Conservation (phyloP, 192 early-diverging fungal genomes). For the Ambispora gerdemannii region DNA sequence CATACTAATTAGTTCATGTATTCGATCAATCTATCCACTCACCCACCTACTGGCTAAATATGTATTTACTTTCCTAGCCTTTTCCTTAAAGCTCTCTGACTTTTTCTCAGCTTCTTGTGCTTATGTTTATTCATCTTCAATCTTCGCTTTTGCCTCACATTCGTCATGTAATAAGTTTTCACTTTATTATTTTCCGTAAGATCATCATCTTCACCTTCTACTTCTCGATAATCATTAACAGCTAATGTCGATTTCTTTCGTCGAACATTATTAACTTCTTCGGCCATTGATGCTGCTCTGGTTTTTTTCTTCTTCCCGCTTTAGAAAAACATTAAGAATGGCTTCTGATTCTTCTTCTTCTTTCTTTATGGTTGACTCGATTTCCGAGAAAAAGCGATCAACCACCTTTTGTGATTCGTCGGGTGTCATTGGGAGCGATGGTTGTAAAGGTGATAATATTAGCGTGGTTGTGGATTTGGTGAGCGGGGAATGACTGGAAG, state of each 20-base stretch:
- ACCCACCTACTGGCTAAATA: too few species aligned
- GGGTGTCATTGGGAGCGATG: not conserved
- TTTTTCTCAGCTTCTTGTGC: conserved; percentile 82
- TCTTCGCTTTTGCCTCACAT: conserved; percentile 76
- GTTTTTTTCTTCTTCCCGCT: not conserved
- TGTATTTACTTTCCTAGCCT: conserved; percentile 74
- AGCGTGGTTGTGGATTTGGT: not conserved
- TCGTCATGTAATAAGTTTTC: conserved; percentile 56
- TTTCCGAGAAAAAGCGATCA: not conserved
- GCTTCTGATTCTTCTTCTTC: not conserved
- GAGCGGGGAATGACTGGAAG: too few species aligned
- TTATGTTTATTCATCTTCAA: conserved; percentile 98
- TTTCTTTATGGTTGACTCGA: not conserved
- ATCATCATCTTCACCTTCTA: conserved; percentile 31
- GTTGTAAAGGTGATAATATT: not conserved
- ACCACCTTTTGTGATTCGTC: not conserved
- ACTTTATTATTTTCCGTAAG: conserved; percentile 33
- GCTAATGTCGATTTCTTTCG: not conserved
- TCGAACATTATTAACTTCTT: not conserved
- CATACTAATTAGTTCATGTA: too few species aligned
- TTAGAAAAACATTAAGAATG: not conserved
- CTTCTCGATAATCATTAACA: too few species aligned
- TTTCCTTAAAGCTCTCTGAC: conserved; percentile 72
- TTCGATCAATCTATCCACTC: too few species aligned
- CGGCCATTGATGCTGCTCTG: not conserved